Evolutionary conservation across 306 rosid species (phyloP), one percentile per base, ranked within the genome.

Genomic region (Prunus padus): DNA sequence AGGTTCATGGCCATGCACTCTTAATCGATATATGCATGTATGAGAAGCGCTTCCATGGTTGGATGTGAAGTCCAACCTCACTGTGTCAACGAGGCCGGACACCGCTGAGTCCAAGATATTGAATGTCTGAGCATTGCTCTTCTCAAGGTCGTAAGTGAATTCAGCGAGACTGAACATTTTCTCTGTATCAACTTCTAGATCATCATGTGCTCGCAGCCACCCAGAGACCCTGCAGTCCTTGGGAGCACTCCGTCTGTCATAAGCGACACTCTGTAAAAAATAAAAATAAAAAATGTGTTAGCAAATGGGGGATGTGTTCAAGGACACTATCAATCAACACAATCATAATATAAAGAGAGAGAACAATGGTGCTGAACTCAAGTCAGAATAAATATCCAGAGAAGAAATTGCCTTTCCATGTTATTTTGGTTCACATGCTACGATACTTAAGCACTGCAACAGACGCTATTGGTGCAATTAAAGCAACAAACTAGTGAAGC

Each of bases 91-190:
- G 26, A 87, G 71, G 33, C 84, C 73, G 14, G 86, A 49, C 33
- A 80, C 80, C 1, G 84, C 79, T 4, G 89, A 86, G 59, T 78
- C 81, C 79, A 85, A 49, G 61, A 89, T 87, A 51, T 84, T 62
- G 79, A 84, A 87, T 52, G 98, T 96, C 83, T 96, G 99, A 40
- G 98, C 99, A 80, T 96, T 92, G 90, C 97, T 92, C 84, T 86
- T 96, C 84, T 89, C 94, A 22, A 96, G 98, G 77, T 92, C 96
- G 33, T 92, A 96, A 3, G 84, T 82, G 44, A 96, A 88, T 74
- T 96, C 96, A 3, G 88, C 37, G 40, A 96, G 63, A 20, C 75
- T 87, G 77, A 80, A 79, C 87, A 82, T 85, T 76, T 84, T 92
- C 47, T 81, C 87, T 5, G 66, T 42, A n/a, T 84, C 85, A 10